Conservation (phyloP, 1,139 yeast genomes). For the Protomyces macrosporus region DNA sequence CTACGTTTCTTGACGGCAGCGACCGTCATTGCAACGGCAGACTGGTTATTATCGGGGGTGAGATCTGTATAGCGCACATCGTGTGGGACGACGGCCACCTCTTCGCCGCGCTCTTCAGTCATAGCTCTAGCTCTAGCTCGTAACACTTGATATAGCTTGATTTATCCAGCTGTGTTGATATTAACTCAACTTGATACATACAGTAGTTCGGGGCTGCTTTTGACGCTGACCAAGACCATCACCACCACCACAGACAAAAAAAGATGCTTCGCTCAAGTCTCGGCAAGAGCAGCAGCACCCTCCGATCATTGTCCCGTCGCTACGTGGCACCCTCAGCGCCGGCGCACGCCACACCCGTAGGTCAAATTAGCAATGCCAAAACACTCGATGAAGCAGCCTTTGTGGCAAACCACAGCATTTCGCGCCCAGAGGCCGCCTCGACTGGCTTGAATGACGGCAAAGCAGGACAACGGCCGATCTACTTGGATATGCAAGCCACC, state of each 20-base stretch:
- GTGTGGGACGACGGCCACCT: slow-evolving; percentile 8
- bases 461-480: slow-evolving; percentile 64
- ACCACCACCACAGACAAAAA: background rate
- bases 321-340: slow-evolving; percentile 12
- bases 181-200: too few species aligned
- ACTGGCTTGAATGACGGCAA: background rate
- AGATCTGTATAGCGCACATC: slow-evolving; percentile 16
- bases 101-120: background rate
- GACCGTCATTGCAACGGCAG: slow-evolving; percentile 42
- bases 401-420: slow-evolving; percentile 13
- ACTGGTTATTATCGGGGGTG: background rate
- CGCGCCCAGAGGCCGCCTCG: slow-evolving; percentile 8
- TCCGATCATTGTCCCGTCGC: background rate
- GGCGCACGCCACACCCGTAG: slow-evolving; percentile 10
- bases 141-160: too few species aligned
- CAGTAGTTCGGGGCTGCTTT: too few species aligned
- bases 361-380: slow-evolving; percentile 6
- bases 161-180: too few species aligned
- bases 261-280: background rate
- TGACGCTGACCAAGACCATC: too few species aligned
- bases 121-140: too few species aligned
- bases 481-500: slow-evolving; percentile 93
- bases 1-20: slow-evolving; percentile 42
- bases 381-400: slow-evolving; percentile 19
- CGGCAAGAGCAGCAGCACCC: background rate